These are phyloP conservation scores for Sporothrix curviconia DNA, from an alignment of 2,329 filamentous ascomycete genomes.

Conservation along the genomic window DNA sequence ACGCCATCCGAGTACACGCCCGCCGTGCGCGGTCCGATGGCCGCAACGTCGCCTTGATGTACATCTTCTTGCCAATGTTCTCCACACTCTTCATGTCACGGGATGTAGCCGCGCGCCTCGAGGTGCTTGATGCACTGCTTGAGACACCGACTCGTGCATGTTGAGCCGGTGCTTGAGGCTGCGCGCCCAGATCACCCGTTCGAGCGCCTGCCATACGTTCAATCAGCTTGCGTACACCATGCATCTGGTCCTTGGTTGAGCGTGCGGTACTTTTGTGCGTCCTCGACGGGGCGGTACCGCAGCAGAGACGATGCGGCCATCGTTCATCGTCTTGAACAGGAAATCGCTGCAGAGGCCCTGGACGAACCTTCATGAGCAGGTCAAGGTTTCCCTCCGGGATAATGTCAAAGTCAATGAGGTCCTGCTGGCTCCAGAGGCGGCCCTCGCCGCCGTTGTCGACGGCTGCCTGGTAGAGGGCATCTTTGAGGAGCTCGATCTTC, in stretches of 20 bases:
- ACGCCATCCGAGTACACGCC: slow-evolving; percentile 91
- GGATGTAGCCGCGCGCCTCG: slow-evolving; percentile 73
- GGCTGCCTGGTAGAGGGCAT: slow-evolving; percentile 51
- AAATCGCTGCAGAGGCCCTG: slow-evolving; percentile 55
- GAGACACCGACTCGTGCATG: slow-evolving; percentile 75
- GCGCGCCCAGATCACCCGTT: slow-evolving; percentile 89
- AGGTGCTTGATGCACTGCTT: slow-evolving; percentile 78
- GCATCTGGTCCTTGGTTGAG: slow-evolving; percentile 68
- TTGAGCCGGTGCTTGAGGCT: slow-evolving; percentile 73
- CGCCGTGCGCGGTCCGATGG: slow-evolving; percentile 88
- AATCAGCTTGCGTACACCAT: slow-evolving; percentile 84
- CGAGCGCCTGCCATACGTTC: slow-evolving; percentile 74
- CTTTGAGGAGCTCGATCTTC: slow-evolving; percentile 48
- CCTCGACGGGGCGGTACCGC: slow-evolving; percentile 52
- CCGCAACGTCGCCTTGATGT: slow-evolving; percentile 78
- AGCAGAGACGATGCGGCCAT: slow-evolving; percentile 41
- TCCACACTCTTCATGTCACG: slow-evolving; percentile 88
- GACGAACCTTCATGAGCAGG: slow-evolving; percentile 48
- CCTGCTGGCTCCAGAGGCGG: slow-evolving; percentile 51
- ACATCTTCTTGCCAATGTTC: slow-evolving; percentile 87
- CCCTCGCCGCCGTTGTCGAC: slow-evolving; percentile 42
- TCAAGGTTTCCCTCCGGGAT: slow-evolving; percentile 51
- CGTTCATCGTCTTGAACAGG: slow-evolving; percentile 46
- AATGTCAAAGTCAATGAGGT: slow-evolving; percentile 50
- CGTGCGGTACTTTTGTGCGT: slow-evolving; percentile 50